phyloP scores from a whole-genome alignment of 805 yeast species.

The Wickerhamomyces strasburgensis region DNA sequence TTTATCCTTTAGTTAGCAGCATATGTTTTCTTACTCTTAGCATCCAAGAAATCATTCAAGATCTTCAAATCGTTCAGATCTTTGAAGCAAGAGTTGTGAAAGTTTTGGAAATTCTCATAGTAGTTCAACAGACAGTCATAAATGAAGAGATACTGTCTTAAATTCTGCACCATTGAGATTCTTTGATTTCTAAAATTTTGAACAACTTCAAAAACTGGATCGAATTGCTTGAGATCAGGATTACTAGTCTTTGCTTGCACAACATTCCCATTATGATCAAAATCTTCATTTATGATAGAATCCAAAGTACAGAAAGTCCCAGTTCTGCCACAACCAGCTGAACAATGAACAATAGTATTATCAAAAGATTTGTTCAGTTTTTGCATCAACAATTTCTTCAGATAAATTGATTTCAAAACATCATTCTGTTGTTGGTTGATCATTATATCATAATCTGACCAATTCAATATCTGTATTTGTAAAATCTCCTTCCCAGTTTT shows the following conservation, averaged over 20 bases:
- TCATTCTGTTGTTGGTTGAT: slow-evolving; percentile 42
- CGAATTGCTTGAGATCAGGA: slow-evolving; percentile 37
- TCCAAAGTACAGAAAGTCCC: slow-evolving; percentile 83
- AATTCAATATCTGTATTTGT: slow-evolving; percentile 71
- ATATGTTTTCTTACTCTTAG: slow-evolving; percentile 1
- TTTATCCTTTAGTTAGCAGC: not conserved
- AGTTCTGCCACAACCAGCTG: slow-evolving; percentile 96
- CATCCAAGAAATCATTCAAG: slow-evolving; percentile 13
- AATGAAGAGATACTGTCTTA: slow-evolving; percentile 68
- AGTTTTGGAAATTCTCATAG: slow-evolving; percentile 14
- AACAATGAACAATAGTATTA: slow-evolving; percentile 72
- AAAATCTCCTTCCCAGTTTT: slow-evolving; percentile 45
- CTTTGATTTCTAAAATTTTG: slow-evolving; percentile 68
- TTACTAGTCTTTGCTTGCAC: not conserved
- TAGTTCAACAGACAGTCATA: slow-evolving; percentile 50
- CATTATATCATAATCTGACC: slow-evolving; percentile 81
- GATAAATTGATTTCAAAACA: slow-evolving; percentile 46
- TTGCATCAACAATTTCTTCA: slow-evolving; percentile 40
- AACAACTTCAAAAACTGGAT: slow-evolving; percentile 50
- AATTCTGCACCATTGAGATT: slow-evolving; percentile 78
- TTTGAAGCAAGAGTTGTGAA: slow-evolving; percentile 6
- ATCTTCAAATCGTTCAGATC: slow-evolving; percentile 14
- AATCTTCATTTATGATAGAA: slow-evolving; percentile 40
- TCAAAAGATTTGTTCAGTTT: slow-evolving; percentile 15
- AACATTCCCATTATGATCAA: slow-evolving; percentile 6